Conservation (phyloP, 2,329 filamentous ascomycete genomes). For the Colletotrichum tamarilloi region DNA sequence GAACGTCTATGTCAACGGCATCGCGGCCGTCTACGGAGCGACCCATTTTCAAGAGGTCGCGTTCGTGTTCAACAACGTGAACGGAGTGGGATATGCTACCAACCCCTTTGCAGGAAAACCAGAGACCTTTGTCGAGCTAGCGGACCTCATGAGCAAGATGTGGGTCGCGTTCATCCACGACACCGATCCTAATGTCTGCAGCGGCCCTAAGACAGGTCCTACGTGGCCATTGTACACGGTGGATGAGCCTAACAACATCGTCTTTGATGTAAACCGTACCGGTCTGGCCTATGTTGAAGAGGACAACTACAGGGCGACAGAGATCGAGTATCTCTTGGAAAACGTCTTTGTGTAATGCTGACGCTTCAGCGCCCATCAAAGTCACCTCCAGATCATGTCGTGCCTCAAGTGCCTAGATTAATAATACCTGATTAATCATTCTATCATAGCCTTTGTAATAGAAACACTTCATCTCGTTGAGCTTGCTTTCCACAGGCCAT, state of each 20-base stretch:
- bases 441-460: neutral
- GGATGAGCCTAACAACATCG: slow-evolving; percentile 54
- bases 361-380: no score
- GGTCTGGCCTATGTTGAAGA: slow-evolving; percentile 50
- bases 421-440: neutral
- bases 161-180: slow-evolving; percentile 62
- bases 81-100: slow-evolving; percentile 63
- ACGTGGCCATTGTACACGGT: slow-evolving; percentile 58
- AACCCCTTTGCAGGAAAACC: slow-evolving; percentile 55
- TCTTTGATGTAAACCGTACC: slow-evolving; percentile 61
- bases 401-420: neutral
- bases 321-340: slow-evolving; percentile 51
- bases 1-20: slow-evolving; percentile 47
- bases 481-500: neutral
- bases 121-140: slow-evolving; percentile 52
- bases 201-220: neutral
- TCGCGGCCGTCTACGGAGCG: slow-evolving; percentile 38
- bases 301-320: slow-evolving; percentile 56
- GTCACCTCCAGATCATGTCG: no score
- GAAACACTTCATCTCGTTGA: neutral
- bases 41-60: slow-evolving; percentile 44
- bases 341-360: slow-evolving; percentile 4
- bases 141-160: slow-evolving; percentile 60
- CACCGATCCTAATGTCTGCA: slow-evolving; percentile 52
- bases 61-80: slow-evolving; percentile 62